Evolutionary conservation across 2,329 filamentous ascomycete genomes (phyloP), one percentile per base, ranked within the genome.

Genomic region (Talaromyces amestolkiae): DNA sequence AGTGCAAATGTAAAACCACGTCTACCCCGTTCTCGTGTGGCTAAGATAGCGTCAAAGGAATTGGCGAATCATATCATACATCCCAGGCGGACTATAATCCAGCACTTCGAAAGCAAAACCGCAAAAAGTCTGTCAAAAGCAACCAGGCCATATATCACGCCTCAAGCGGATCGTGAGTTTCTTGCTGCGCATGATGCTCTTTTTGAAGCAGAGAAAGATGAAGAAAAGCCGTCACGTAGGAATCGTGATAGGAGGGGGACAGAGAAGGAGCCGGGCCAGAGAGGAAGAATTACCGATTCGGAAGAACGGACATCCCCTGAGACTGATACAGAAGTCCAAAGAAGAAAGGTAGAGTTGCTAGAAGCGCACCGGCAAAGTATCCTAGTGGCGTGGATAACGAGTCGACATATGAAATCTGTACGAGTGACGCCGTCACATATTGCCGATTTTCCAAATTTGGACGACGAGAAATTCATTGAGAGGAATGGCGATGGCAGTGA

Each of bases 371-470:
- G 76, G 19, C 72, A 77, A 64, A 76, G 75, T 65, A 70, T 77
- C 47, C 72, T 72, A 35, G 75, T 75, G 27, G 78, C 76, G 17
- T 80, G 78, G 77, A 76, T 74, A 2, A 76, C 77, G 19, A 72
- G 73, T 43, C 72, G 76, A 58, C 76, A 79, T 69, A 72, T 80
- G 22, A 72, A 74, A 31, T 69, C 75, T n/a, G 79, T 77, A 8
- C 72, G 74, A 22, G 73, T 77, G 13, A 72, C 77, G 13, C 74
- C 72, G 10, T 73, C 74, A n/a, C 65, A 70, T 11, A 66, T 73
- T 39, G 68, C 72, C 4, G 62, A 70, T 13, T 72, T 70, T 37
- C 74, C 74, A 10, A 41, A 35, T 3, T 37, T 61, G 2, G 19
- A 68, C 6, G 69, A 71, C 33, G 68, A 72, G 8, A 71, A 72